Evolutionary conservation across 2,329 filamentous ascomycete genomes (phyloP).

Genomic region (Calonectria multiphialidica): DNA sequence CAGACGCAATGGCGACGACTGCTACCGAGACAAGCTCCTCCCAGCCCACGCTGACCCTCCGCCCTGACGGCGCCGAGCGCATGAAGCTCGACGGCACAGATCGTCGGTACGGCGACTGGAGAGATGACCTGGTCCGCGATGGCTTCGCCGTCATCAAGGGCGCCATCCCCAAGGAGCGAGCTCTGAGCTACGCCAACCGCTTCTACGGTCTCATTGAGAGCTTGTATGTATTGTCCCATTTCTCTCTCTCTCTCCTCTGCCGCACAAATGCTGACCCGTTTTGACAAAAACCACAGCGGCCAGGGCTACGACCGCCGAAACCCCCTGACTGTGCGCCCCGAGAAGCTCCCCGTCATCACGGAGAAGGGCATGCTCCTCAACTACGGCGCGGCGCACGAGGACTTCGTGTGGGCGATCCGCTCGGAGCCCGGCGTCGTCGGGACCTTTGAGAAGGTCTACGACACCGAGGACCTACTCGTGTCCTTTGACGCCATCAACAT

Average conservation of each 20-base stretch:
- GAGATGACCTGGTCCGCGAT: constrained; percentile 37
- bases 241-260: background rate
- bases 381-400: constrained; percentile 61
- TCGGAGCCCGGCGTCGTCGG: constrained; percentile 59
- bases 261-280: background rate
- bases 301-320: constrained; percentile 37
- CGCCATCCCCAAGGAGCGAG: constrained; percentile 34
- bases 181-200: constrained; percentile 38
- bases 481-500: constrained; percentile 56
- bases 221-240: constrained; percentile 40
- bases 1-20: constrained; percentile 6
- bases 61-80: constrained; percentile 35
- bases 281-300: constrained; percentile 17
- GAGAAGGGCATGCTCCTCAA: constrained; percentile 61
- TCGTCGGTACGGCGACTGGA: constrained; percentile 38
- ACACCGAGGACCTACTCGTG: constrained; percentile 59
- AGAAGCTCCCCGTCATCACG: constrained; percentile 39
- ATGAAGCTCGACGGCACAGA: constrained; percentile 35
- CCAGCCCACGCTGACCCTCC: constrained; percentile 32
- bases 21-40: background rate
- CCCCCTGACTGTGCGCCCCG: constrained; percentile 32
- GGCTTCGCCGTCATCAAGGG: constrained; percentile 37
- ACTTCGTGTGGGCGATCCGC: constrained; percentile 61
- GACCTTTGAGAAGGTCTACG: constrained; percentile 59
- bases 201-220: constrained; percentile 39